Base-by-base conservation (phyloP, 805 yeast species). In the Saturnispora diversa region DNA sequence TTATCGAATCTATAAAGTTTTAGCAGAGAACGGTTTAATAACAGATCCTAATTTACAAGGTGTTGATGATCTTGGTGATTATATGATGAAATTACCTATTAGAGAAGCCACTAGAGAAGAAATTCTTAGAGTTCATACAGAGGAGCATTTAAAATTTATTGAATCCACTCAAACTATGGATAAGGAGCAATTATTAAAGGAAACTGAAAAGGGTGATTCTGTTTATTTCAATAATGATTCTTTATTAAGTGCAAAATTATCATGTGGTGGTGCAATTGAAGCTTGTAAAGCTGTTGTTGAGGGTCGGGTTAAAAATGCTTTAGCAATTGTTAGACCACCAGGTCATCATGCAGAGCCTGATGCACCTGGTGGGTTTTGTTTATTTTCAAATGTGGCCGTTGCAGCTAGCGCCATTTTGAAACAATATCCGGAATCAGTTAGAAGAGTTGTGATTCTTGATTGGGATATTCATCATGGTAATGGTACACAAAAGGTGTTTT, bases 391-490 rank as follows among this genome's bases (percentile, higher is more conserved):
- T 55, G 99, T 92, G 19, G 96, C 97, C 0, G 96, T 92, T 15
- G 97, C 98, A 2, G 95, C 97, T 13, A 83, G 83, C 54, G 77
- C 80, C 44, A 81, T 88, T 47, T 64, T 92, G 43, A 78, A 78
- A 50, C 69, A 74, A 42, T 90, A 86, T 59, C 95, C 97, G 0
- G 97, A 90, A 53, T 74, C 85, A 20, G 94, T 90, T 6, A 69
- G 94, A 47, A 74, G 74, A 50, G 84, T 92, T 29, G 75, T 86
- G 43, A 79, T 92, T 44, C 55, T 88, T 17, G 99, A 92, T 60
- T 92, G 99, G 99, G 99, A 92, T 61, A 87, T 92, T 35, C 99
- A 92, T 62, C 99, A 92, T 60, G 99, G 99, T 20, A 92, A 92
- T 60, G 99, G 99, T 29, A 92, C 99, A 1, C 98, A 92, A 60